Percentiles rank a stretch among this genome's conserved stretches.
phyloP scores from a whole-genome alignment of 805 yeast species.

The Nakazawaea wyomingensis region DNA sequence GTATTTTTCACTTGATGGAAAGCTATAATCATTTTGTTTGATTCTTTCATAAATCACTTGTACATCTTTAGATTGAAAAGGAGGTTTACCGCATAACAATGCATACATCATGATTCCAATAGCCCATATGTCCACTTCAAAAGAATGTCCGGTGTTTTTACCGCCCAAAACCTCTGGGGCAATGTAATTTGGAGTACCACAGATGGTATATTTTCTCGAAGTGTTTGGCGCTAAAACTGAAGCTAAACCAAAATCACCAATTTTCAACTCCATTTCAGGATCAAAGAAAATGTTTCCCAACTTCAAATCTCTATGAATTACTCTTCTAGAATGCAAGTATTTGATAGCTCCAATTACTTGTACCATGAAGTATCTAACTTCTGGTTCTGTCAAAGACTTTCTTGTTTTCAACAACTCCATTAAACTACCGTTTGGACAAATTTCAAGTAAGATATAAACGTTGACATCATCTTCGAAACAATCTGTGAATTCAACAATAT shows the following conservation, averaged over 20 bases:
- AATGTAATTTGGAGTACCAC: constrained; percentile 98
- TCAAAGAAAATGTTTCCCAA: constrained; percentile 95
- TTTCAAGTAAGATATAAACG: constrained; percentile 88
- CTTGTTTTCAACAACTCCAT: constrained; percentile 89
- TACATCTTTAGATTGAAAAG: constrained; percentile 95
- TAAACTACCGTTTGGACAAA: constrained; percentile 90
- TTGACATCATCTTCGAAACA: constrained; percentile 96
- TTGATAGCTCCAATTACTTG: constrained; percentile 93
- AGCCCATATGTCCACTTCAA: constrained; percentile 97
- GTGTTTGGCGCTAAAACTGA: constrained; percentile 71
- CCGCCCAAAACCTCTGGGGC: constrained; percentile 97
- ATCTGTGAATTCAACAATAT: constrained; percentile 88
- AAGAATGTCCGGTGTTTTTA: constrained; percentile 82
- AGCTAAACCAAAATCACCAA: constrained; percentile 99
- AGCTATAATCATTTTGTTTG: constrained; percentile 70
- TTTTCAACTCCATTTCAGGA: constrained; percentile 86
- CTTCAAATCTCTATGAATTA: constrained; percentile 93
- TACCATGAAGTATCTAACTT: constrained; percentile 82
- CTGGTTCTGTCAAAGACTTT: constrained; percentile 84
- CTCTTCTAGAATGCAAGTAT: constrained; percentile 87
- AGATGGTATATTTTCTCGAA: constrained; percentile 84
- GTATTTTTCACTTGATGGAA: constrained; percentile 62
- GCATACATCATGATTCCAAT: constrained; percentile 96
- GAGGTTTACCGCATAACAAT: constrained; percentile 89
- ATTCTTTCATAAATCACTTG: constrained; percentile 89